phyloP scores from a whole-genome alignment of 495 filamentous ascomycete genomes.

The Annulohypoxylon moriforme region DNA sequence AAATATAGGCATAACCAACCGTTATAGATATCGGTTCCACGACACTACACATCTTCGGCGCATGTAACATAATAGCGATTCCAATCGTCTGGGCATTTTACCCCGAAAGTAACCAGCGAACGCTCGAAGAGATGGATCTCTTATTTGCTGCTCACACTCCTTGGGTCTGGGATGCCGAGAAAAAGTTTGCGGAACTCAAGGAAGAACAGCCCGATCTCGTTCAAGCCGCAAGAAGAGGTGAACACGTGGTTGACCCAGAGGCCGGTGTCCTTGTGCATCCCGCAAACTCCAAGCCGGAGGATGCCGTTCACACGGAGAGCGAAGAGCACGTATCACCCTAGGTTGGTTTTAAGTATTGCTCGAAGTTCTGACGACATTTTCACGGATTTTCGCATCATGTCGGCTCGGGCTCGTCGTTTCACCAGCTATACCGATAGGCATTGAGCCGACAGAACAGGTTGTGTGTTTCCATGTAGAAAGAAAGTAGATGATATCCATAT shows the following conservation, averaged over 20 bases:
- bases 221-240: slow-evolving; percentile 47
- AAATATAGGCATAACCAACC: too few species aligned
- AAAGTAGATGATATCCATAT: background rate
- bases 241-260: slow-evolving; percentile 62
- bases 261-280: slow-evolving; percentile 48
- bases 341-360: background rate
- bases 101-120: slow-evolving; percentile 74
- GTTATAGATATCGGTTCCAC: slow-evolving; percentile 65
- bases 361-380: background rate
- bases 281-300: slow-evolving; percentile 19
- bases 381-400: background rate
- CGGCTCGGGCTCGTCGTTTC: background rate
- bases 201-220: slow-evolving; percentile 56
- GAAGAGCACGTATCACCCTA: slow-evolving; percentile 27
- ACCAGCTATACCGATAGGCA: background rate
- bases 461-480: background rate
- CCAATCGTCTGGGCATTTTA: slow-evolving; percentile 77
- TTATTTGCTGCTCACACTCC: slow-evolving; percentile 69
- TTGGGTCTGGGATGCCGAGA: slow-evolving; percentile 74
- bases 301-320: slow-evolving; percentile 31
- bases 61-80: slow-evolving; percentile 70
- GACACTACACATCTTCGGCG: slow-evolving; percentile 74
- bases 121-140: slow-evolving; percentile 76
- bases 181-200: slow-evolving; percentile 70
- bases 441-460: background rate